Evolutionary conservation across 805 yeast species (phyloP), one percentile per base, ranked within the genome.

Genomic region (Suhomyces prunicola): DNA sequence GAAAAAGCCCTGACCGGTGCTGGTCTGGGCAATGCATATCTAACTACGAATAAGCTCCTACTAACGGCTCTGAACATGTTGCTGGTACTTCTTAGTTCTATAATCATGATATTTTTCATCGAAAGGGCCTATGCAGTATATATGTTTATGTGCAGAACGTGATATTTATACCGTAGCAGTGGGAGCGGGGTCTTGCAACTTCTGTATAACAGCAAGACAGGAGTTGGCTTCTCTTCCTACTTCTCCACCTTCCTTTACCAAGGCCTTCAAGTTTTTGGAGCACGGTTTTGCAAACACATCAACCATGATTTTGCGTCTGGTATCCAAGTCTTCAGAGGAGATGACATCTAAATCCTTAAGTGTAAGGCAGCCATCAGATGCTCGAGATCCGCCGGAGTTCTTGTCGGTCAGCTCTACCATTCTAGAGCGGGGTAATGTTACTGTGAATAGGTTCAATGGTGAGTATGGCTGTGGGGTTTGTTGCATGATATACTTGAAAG

Each of bases 211-310:
- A 23, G 36, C 59, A 40, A 67, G 35, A 57, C 73, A 65, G 12
- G 60, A 58, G 46, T 66, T 65, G 22, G 77, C 75, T 53, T 73
- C 78, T 55, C 84, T 78, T 2, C 91, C 91, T 17, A 79, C 71
- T 47, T 85, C 89, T 1, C 92, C 92, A 10, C 90, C 96, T 57
- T 88, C 94, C 60, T 82, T 83, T 8, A 83, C 67, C 31, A 82
- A 60, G 40, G 72, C 72, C 1, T 69, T 72, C 22, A 86, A 71
- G 36, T 88, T 86, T 46, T 71, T 76, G 19, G 61, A 51, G 48
- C 88, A 72, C 9, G 81, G 81, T 1, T 67, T 66, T 44, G 70
- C 61, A 60, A 84, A 87, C 24, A 81, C 75, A 51, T 84, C 88
- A 42, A 70, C 63, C 52, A 88, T 67, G 0, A 85, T 71, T 48